phyloP scores from a whole-genome alignment of 371 early-diverging fungal genomes.

The Rhizopus stolonifer region DNA sequence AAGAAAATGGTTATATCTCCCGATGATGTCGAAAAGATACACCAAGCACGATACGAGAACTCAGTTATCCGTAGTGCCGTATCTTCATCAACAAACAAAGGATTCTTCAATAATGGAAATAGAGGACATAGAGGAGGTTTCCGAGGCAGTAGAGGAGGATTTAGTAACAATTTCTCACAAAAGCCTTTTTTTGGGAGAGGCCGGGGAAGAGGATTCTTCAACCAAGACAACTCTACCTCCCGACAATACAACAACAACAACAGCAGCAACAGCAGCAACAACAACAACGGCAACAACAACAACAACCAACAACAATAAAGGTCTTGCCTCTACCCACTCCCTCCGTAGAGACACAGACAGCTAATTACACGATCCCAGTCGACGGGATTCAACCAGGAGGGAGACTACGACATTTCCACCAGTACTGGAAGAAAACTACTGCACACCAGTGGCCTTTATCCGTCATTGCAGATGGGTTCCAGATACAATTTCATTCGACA shows the following conservation, averaged over 20 bases:
- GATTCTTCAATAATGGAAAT: background rate
- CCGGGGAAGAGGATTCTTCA: background rate
- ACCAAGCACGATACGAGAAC: background rate
- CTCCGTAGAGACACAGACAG: background rate
- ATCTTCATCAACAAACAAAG: background rate
- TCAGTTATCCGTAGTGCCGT: background rate
- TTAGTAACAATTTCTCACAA: background rate
- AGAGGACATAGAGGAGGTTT: background rate
- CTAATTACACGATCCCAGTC: background rate
- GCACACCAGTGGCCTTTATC: conserved; percentile 2
- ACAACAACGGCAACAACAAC: background rate
- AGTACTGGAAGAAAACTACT: conserved; percentile 1
- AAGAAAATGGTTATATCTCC: conserved; percentile 1
- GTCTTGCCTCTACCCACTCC: background rate
- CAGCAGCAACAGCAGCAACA: too few relatives aligned
- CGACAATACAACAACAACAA: too few relatives aligned
- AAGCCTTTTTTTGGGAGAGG: conserved; percentile 1
- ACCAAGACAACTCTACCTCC: background rate
- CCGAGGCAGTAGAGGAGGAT: background rate
- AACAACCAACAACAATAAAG: background rate
- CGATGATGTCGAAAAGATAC: background rate
- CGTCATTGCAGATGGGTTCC: conserved; percentile 1
- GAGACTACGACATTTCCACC: background rate
- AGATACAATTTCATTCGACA: background rate
- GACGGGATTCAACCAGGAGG: conserved; percentile 7